Evolutionary conservation across 306 rosid genomes (phyloP).

Genomic region (Mimosa bimucronata): DNA sequence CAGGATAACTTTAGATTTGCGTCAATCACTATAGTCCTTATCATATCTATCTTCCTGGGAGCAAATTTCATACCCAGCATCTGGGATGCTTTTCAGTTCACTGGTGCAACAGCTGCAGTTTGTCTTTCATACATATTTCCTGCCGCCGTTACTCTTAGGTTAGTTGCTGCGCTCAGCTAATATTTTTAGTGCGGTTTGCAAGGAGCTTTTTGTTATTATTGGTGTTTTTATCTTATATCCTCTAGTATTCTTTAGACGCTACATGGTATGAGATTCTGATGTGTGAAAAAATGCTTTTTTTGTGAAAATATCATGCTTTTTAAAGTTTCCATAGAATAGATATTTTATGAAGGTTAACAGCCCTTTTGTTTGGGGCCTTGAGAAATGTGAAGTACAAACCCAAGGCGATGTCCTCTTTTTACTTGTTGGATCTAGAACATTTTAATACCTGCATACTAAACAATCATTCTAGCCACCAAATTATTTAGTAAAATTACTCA

Average conservation of each 20-base stretch:
- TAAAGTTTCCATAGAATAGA: neutral
- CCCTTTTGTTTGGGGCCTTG: neutral
- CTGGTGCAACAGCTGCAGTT: conserved; percentile 60
- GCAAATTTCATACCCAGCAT: conserved; percentile 77
- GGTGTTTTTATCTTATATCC: neutral
- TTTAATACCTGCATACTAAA: neutral
- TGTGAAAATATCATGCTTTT: neutral
- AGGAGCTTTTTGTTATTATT: neutral
- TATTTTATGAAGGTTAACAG: neutral
- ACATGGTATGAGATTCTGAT: neutral
- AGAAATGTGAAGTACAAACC: neutral
- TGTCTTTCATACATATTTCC: conserved; percentile 57
- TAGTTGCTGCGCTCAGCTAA: conserved; percentile 27
- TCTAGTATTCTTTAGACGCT: neutral
- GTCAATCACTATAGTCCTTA: conserved; percentile 54
- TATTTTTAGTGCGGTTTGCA: neutral
- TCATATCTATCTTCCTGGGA: conserved; percentile 52
- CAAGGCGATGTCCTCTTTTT: neutral
- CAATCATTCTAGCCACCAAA: neutral
- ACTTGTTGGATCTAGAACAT: neutral
- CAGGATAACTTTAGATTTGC: conserved; percentile 72
- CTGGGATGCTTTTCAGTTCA: conserved; percentile 74
- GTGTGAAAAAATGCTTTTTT: neutral
- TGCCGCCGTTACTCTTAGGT: conserved; percentile 48
- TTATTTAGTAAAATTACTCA: neutral